Conservation (phyloP, 495 filamentous ascomycete species). For the Gamarada debralockiae region DNA sequence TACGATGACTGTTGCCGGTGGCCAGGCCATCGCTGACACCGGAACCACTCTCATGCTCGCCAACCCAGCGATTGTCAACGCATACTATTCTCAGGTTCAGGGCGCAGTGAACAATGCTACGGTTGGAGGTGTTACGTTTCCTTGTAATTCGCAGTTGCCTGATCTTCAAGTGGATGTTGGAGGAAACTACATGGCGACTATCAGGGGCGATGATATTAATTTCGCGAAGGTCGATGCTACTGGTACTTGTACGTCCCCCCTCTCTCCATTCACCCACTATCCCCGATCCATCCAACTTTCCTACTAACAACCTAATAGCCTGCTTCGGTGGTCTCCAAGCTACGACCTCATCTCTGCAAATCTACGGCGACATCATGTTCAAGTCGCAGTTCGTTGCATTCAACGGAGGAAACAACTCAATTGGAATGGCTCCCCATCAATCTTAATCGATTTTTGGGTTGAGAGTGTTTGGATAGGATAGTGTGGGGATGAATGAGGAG, state of each 20-base stretch:
- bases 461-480: no score
- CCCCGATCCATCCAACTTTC: background rate
- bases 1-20: slow-evolving; percentile 32
- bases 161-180: slow-evolving; percentile 66
- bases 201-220: slow-evolving; percentile 65
- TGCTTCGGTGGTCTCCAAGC: slow-evolving; percentile 73
- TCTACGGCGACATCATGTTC: slow-evolving; percentile 78
- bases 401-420: slow-evolving; percentile 56
- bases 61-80: slow-evolving; percentile 51
- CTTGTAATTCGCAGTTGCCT: slow-evolving; percentile 59
- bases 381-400: slow-evolving; percentile 79
- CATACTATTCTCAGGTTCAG: slow-evolving; percentile 60
- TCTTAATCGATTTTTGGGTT: background rate
- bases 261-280: slow-evolving; percentile 1
- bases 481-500: no score
- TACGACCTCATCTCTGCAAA: slow-evolving; percentile 54
- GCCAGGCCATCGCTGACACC: slow-evolving; percentile 66
- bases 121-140: slow-evolving; percentile 62
- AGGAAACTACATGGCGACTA: slow-evolving; percentile 48
- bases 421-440: slow-evolving; percentile 56
- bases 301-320: slow-evolving; percentile 33
- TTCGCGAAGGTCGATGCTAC: slow-evolving; percentile 53
- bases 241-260: slow-evolving; percentile 31
- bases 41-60: slow-evolving; percentile 72
- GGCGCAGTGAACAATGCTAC: slow-evolving; percentile 47